Base-by-base conservation (phyloP, 768 basidiomycete species). In the Calvatia gigantea region DNA sequence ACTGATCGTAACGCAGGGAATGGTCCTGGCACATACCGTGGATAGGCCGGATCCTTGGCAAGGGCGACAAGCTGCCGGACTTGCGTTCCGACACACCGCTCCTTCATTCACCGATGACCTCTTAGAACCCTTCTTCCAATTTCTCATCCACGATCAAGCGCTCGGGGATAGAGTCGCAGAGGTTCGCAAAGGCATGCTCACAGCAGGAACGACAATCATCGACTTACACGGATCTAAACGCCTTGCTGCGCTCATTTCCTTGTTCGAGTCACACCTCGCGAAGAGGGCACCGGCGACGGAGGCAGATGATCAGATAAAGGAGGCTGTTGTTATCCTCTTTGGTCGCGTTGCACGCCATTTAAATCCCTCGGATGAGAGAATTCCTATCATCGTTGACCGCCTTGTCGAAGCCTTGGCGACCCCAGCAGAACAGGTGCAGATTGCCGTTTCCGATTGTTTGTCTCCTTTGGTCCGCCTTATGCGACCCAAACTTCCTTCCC, bases 391-490 rank as follows among this genome's bases (percentile, higher is more conserved):
- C 58, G 87, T 98, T 7, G 85, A 92, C 58, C 78, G 94, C 8
- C 75, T 98, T 17, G 83, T 96, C 6, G 90, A 91, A 29, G 92
- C 96, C 1, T 75, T 99, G 55, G 89, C 88, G 69, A 98, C 95
- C 0, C 97, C 96, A 0, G 84, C 94, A 2, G 97, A 99, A 67
- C 88, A 95, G 65, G 97, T 99, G 0, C 96, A 98, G 67, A 87
- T 92, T 42, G 95, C 97, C 6, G 94, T 98, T 1, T 92, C 95
- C 0, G 97, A 98, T 56, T 98, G 96, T 72, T 76, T 99, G 3
- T 87, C 92, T 0, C 92, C 94, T 0, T 76, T 99, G 6, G 90
- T 94, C 38, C 78, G 80, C 32, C 71, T 85, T 28, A 88, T 92
- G 78, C 74, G 76, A 29, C 75, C 80, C 6, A 79, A 79, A 23